Percentiles rank a stretch among this genome's conserved stretches.
phyloP scores from a whole-genome alignment of 371 early-diverging fungal species.

The Apophysomyces elegans region DNA sequence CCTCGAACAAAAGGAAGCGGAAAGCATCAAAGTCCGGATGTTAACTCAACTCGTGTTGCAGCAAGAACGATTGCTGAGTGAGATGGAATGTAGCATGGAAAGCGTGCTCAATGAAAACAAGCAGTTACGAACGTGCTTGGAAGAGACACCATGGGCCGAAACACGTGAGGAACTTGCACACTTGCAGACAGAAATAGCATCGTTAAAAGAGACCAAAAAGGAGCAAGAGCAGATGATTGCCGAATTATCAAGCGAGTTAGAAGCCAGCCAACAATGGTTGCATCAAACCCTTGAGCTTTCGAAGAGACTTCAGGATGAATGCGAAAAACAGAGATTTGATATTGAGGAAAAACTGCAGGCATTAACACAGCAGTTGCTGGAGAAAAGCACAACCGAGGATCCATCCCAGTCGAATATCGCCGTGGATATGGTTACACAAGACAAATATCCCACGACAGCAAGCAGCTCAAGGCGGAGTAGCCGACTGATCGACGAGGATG shows the following conservation, averaged over 20 bases:
- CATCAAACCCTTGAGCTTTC: conserved; percentile 3
- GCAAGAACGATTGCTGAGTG: conserved; percentile 27
- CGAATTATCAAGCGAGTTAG: conserved; percentile 13
- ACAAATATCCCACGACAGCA: background rate
- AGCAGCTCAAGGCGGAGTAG: conserved; percentile 2
- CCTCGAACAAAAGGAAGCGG: conserved; percentile 14
- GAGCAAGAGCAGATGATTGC: conserved; percentile 15
- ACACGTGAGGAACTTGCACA: conserved; percentile 10
- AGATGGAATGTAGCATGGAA: conserved; percentile 11
- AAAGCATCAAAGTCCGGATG: conserved; percentile 9
- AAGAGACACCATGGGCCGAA: conserved; percentile 13
- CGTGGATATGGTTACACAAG: background rate
- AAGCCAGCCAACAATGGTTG: conserved; percentile 10
- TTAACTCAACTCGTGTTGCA: conserved; percentile 18
- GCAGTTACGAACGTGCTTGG: conserved; percentile 12
- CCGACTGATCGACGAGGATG: background rate
- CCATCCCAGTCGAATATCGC: background rate
- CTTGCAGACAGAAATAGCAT: conserved; percentile 7
- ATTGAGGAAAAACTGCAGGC: conserved; percentile 25
- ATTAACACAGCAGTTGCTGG: conserved; percentile 20
- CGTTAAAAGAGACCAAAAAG: conserved; percentile 17
- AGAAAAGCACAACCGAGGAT: conserved; percentile 15
- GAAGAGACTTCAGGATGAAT: conserved; percentile 10
- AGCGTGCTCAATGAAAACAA: conserved; percentile 7
- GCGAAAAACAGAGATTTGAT: conserved; percentile 14